Conservation (phyloP, 805 yeast genomes). For the Hanseniaspora valbyensis region DNA sequence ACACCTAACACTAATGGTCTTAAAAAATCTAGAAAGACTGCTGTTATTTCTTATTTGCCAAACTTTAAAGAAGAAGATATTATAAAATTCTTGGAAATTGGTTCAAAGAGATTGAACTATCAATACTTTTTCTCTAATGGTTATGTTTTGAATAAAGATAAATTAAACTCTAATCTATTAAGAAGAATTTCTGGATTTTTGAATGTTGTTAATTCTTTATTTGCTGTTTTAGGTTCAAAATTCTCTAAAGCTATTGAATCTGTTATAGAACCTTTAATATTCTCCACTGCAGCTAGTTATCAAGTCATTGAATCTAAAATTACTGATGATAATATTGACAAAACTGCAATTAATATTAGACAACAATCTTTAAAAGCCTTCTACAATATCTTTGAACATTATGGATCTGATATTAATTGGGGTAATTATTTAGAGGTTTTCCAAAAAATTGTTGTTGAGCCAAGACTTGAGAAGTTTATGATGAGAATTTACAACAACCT, state of each 20-base stretch:
- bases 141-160: conserved; percentile 20
- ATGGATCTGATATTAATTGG: conserved; percentile 52
- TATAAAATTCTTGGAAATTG: conserved; percentile 48
- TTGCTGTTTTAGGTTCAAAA: conserved; percentile 44
- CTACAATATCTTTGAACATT: conserved; percentile 40
- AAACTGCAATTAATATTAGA: conserved; percentile 49
- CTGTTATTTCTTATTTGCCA: conserved; percentile 55
- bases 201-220: conserved; percentile 29
- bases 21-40: conserved; percentile 59
- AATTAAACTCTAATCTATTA: conserved; percentile 29
- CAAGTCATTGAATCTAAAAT: conserved; percentile 25
- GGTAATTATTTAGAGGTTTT: conserved; percentile 38
- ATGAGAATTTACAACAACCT: conserved; percentile 71
- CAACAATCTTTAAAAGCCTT: conserved; percentile 59
- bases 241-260: conserved; percentile 39
- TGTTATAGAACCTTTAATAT: conserved; percentile 47
- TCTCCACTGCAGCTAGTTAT: conserved; percentile 46
- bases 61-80: conserved; percentile 44
- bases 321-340: conserved; percentile 27
- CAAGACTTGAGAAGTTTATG: conserved; percentile 57
- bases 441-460: conserved; percentile 43
- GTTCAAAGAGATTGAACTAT: conserved; percentile 43
- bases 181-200: conserved; percentile 55
- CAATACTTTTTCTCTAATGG: conserved; percentile 28
- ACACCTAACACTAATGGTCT: conserved; percentile 54